Percentiles rank a stretch among this genome's conserved stretches.
phyloP scores from a whole-genome alignment of 2,329 filamentous ascomycete genomes.

The Cadophora luteo-olivacea region DNA sequence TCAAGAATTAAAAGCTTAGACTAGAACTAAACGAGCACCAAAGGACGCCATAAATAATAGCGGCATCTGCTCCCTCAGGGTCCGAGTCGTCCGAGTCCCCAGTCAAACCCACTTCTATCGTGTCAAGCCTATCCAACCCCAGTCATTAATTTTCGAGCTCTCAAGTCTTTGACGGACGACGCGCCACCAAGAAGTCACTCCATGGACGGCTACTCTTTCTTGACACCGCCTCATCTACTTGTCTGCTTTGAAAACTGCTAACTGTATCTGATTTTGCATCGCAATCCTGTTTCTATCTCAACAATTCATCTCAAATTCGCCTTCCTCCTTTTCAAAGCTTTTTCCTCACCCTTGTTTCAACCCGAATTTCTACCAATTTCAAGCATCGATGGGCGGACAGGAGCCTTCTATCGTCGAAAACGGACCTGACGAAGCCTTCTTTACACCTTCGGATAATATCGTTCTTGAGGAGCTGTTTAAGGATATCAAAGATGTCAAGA shows the following conservation, averaged over 20 bases:
- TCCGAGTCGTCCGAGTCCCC: not conserved
- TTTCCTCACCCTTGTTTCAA: not conserved
- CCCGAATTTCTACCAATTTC: not conserved
- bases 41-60: not conserved
- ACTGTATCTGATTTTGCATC: not conserved
- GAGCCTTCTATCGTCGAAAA: conserved; percentile 18
- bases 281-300: not conserved
- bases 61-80: not conserved
- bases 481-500: conserved; percentile 18
- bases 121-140: conserved; percentile 3
- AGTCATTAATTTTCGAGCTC: not conserved
- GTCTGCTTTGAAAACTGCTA: conserved; percentile 1
- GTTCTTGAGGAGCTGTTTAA: conserved; percentile 21
- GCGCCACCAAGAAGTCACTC: conserved; percentile 7
- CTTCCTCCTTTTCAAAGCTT: not conserved
- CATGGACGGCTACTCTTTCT: not conserved
- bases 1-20: not conserved
- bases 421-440: conserved; percentile 21
- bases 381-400: conserved; percentile 1
- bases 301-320: not conserved
- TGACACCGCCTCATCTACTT: conserved; percentile 4
- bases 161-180: not conserved
- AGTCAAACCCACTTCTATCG: not conserved
- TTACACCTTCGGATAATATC: conserved; percentile 21
- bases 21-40: not conserved